Evolutionary conservation across 768 basidiomycete species (phyloP), one percentile per base, ranked within the genome.

Genomic region (Serendipita sp.): DNA sequence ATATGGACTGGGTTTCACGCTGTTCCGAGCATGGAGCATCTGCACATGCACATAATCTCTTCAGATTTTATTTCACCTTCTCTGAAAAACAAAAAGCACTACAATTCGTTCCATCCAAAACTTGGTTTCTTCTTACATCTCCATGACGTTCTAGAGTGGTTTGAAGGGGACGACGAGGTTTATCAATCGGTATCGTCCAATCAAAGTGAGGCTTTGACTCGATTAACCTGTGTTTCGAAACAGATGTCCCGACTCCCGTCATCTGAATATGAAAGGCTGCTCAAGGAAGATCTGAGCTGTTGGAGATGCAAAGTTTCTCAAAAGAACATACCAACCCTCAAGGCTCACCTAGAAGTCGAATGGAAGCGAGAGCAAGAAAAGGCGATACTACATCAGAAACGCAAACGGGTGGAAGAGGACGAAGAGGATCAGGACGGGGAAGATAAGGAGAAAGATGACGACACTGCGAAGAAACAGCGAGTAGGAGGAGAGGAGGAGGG

Each of bases 31-130:
- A 87, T 95, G 87, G 80, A 81, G 92, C 90, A 92, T 71, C 66
- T 92, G 2, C 90, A 96, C 70, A 73, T 95, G 10, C 93, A 96
- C 70, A 82, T 96, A 62, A 74, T 96, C 44, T 92, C 91, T 2
- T 78, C 81, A 3, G 93, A 96, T 70, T 71, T 92, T 40, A 78
- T 78, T 63, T 85, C 86, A 0, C 78, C 81, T 6, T 75, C 74
- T 62, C 73, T 94, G 76, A 95, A 93, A 75, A 80, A 77, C 64
- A 96, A 95, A 77, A 88, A 86, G 70, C 93, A 96, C 68, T 88
- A 91, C 74, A 93, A 94, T 69, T 87, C 89, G 3, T 96, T 94
- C 74, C 85, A 88, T 69, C 92, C 92, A 0, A 81, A 82, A 55
- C 76, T 81, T 18, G 91, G 88, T 0, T 95, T 91, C 74, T 94